Percentiles rank a stretch among this genome's conserved stretches.
Conservation (phyloP, 176 grass and related monocot species). For the Chrysopogon serrulatus region DNA sequence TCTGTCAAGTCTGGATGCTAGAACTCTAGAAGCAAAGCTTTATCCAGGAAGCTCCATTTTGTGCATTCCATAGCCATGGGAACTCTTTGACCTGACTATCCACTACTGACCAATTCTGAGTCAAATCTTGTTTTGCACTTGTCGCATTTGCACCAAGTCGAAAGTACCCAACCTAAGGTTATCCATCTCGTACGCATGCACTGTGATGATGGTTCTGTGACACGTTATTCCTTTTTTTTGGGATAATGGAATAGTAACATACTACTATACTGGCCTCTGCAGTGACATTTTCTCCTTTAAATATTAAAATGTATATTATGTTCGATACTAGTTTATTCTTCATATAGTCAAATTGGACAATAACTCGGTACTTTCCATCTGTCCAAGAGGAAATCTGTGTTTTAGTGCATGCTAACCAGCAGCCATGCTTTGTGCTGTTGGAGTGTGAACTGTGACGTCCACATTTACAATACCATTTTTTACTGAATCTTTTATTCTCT, state of each 20-base stretch:
- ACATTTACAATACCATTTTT: not conserved
- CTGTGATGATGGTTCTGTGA: not conserved
- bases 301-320: not conserved
- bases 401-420: not conserved
- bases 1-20: not conserved
- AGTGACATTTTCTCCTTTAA: not conserved
- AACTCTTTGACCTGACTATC: not conserved
- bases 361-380: not conserved
- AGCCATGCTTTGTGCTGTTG: conserved; percentile 1
- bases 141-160: not conserved
- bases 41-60: not conserved
- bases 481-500: not conserved
- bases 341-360: not conserved
- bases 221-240: not conserved
- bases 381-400: not conserved
- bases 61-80: not conserved
- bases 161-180: not conserved
- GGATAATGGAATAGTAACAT: not conserved
- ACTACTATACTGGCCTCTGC: not conserved
- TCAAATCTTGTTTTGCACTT: not conserved
- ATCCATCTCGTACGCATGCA: not conserved
- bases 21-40: not conserved
- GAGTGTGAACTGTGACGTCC: not conserved
- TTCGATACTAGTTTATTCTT: not conserved
- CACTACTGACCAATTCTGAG: not conserved